Conservation (phyloP, 768 basidiomycete species). For the Kwoniella botswanensis region DNA sequence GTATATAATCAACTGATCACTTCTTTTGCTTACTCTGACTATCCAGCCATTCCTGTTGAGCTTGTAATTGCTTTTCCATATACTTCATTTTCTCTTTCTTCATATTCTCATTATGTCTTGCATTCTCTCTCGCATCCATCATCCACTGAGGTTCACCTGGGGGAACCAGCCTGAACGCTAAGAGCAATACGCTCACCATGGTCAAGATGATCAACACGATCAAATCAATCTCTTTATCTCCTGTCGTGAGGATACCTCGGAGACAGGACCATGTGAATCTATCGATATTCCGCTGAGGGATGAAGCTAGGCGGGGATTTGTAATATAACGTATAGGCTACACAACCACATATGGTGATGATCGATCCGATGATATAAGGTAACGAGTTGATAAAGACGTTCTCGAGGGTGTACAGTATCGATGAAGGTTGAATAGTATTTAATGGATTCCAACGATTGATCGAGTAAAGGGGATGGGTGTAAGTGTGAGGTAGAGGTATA, state of each 20-base stretch:
- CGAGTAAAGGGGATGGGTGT: not conserved
- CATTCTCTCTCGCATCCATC: constrained; percentile 10
- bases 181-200: not conserved
- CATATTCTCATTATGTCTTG: not conserved
- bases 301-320: not conserved
- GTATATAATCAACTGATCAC: not conserved
- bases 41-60: constrained; percentile 2
- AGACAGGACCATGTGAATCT: not conserved
- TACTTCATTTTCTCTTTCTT: not conserved
- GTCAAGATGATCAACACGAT: not conserved
- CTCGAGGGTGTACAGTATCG: constrained; percentile 22
- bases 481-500: constrained; percentile 42
- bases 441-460: constrained; percentile 11
- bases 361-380: constrained; percentile 26
- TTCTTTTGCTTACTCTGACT: not conserved
- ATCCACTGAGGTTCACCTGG: constrained; percentile 17
- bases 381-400: not conserved
- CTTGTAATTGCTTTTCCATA: not conserved
- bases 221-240: constrained; percentile 19
- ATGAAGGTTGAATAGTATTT: constrained; percentile 9
- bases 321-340: not conserved
- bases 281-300: not conserved
- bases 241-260: constrained; percentile 14
- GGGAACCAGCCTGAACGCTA: constrained; percentile 8
- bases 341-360: constrained; percentile 8